Evolutionary conservation across 805 yeast species (phyloP), one percentile per base, ranked within the genome.

Genomic region (Yarrowia hollandica): DNA sequence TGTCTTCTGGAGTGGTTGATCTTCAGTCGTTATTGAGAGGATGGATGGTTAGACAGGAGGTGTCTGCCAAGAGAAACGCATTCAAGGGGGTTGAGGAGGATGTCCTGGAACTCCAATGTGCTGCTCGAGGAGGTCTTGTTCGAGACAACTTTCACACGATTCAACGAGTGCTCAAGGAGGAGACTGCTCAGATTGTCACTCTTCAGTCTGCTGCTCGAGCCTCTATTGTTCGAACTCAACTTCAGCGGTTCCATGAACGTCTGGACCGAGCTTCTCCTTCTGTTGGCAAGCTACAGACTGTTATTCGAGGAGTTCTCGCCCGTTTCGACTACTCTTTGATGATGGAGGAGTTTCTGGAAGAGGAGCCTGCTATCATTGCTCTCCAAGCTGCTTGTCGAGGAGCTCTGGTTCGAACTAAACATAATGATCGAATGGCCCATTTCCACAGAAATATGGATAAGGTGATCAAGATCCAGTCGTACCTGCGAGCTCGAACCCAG

Each of bases 401-500:
- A 1, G 60, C 55, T 23, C 61, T 74, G 14, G 66, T 64, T 0
- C 65, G 77, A 14, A 62, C 63, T 25, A 48, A 57, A 9, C 64
- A 64, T 60, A 39, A 58, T 2, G 64, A 63, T 11, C 61, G 75
- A 28, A 69, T 73, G 63, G 68, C 69, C 1, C 78, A 83, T 72
- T 92, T 89, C 72, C 68, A 68, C 15, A 68, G 71, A 4, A 83
- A 88, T 65, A 68, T 80, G 35, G 78, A 76, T n/a, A 77, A 80
- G 35, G 81, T 94, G 14, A 75, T 89, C 62, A 80, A 77, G 66
- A 81, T 91, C 15, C 99, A 94, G 73, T 84, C 90, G 50, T 75
- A 76, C 34, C 78, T 92, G 60, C 80, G 90, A 60, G 84, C 90
- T 28, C 76, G 79, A 64, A 79, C 82, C 59, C 85, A 86, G 61